Base-by-base conservation (phyloP, 148 eudicot genomes). In the Rhododendron simsii region DNA sequence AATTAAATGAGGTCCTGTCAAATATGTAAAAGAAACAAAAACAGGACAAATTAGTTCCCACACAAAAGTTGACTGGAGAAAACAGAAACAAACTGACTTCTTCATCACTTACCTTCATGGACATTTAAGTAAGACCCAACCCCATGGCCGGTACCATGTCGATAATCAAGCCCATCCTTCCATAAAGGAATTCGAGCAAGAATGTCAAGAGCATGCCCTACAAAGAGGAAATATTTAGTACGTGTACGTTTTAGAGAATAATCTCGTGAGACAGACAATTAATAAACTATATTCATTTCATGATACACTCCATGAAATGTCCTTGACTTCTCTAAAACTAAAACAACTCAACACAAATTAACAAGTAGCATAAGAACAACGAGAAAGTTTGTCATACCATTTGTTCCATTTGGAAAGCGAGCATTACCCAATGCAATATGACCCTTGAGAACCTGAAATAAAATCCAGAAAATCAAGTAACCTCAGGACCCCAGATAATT, bases 101-200 rank as follows among this genome's bases (percentile, higher is more conserved):
- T n/a, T 53, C 18, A 50, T 83, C 71, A 89, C 93, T 90, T 90
- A 89, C 99, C 99, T 94, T 97, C 99, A 82, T 97, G 98, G 84
- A 97, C 99, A 91, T 95, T 92, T 83, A 97, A 90, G 90, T 87
- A 97, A 83, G 96, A 94, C 59, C 98, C 99, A 59, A 97, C 89
- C 61, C 99, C 98, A 83, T 97, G 99, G 84, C 98, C 99, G 84
- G 98, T 97, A 81, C 99, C 99, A 88, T 97, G 99, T 85, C 95
- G 93, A 86, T 94, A 97, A 91, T 97, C 99, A 89, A 97, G 99
- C 41, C 99, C 99, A 90, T 92, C 55, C 86, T 94, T 94, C 99
- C 99, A 97, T 89, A 97, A 85, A 69, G 96, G 98, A 88, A 94
- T 55, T 84, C 99, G 95, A 73, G 99, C 98, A 89, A 97, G 98